Conservation (phyloP, 2,329 filamentous ascomycete genomes). For the Colletotrichum musae region DNA sequence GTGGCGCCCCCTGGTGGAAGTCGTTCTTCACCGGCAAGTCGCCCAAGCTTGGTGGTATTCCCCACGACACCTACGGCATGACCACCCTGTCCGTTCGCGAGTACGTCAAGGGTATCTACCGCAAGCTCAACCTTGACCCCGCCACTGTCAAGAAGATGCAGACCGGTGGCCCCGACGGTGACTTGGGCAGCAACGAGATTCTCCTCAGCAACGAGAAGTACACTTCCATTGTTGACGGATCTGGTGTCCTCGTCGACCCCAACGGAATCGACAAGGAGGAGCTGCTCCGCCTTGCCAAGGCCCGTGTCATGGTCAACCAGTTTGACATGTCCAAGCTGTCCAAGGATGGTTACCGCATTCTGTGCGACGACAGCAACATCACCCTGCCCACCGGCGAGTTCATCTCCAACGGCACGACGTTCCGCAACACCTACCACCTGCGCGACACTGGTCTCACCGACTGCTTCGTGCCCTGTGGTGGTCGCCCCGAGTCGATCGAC, state of each 20-base stretch:
- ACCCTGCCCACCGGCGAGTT: constrained; percentile 90
- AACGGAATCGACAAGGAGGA: constrained; percentile 89
- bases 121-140: constrained; percentile 92
- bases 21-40: constrained; percentile 99
- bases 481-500: constrained; percentile 96
- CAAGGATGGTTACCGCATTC: constrained; percentile 87
- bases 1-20: constrained; percentile 99
- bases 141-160: constrained; percentile 92
- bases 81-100: constrained; percentile 96
- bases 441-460: constrained; percentile 84
- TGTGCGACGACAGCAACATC: constrained; percentile 92
- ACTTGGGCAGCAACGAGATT: constrained; percentile 98
- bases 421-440: constrained; percentile 98
- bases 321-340: constrained; percentile 91
- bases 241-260: constrained; percentile 94
- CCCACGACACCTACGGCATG: constrained; percentile 97
- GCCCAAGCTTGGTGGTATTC: constrained; percentile 94
- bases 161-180: constrained; percentile 96
- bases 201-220: constrained; percentile 96
- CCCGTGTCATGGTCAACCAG: constrained; percentile 89
- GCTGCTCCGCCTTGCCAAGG: constrained; percentile 86
- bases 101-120: constrained; percentile 96
- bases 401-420: constrained; percentile 90
- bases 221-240: constrained; percentile 94
- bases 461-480: constrained; percentile 95